Conservation (phyloP, 1,139 yeast genomes). For the Suhomyces yuchorum region DNA sequence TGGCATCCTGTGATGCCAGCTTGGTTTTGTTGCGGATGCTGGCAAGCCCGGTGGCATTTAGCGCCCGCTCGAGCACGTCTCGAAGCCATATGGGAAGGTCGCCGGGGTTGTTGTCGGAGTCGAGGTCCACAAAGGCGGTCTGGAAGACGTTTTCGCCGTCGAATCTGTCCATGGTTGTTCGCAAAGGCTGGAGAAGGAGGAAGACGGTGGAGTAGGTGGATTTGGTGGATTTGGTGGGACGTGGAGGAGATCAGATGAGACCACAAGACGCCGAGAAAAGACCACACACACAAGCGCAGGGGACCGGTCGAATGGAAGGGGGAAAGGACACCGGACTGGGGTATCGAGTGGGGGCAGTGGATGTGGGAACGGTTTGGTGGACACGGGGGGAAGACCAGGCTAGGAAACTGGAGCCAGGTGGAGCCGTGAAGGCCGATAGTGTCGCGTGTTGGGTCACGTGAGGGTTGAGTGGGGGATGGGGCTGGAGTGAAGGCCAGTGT, state of each 20-base stretch:
- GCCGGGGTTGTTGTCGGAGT: conserved; percentile 26
- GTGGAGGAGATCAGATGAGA: background rate
- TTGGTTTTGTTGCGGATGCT: conserved; percentile 22
- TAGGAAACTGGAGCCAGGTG: background rate
- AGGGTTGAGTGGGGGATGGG: background rate
- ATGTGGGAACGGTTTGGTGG: background rate
- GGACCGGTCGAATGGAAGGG: background rate
- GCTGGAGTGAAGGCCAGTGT: background rate
- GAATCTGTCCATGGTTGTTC: conserved; percentile 1
- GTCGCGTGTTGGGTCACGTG: conserved; percentile 1
- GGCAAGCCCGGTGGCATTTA: conserved; percentile 31
- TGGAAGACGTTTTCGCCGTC: conserved; percentile 19
- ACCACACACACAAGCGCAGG: background rate
- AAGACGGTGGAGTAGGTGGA: background rate
- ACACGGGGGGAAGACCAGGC: background rate
- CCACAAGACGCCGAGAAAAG: background rate
- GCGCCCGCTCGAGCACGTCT: conserved; percentile 41
- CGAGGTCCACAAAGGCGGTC: conserved; percentile 31
- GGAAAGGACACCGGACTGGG: background rate
- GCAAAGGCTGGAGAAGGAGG: background rate
- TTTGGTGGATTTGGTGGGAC: background rate
- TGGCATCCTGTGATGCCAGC: conserved; percentile 46
- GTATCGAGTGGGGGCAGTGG: background rate
- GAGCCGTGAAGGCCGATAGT: background rate
- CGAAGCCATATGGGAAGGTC: conserved; percentile 43